These are phyloP conservation scores for Rhytidhysteron rufulum DNA, from an alignment of 2,329 filamentous ascomycete species.

Conservation along the genomic window DNA sequence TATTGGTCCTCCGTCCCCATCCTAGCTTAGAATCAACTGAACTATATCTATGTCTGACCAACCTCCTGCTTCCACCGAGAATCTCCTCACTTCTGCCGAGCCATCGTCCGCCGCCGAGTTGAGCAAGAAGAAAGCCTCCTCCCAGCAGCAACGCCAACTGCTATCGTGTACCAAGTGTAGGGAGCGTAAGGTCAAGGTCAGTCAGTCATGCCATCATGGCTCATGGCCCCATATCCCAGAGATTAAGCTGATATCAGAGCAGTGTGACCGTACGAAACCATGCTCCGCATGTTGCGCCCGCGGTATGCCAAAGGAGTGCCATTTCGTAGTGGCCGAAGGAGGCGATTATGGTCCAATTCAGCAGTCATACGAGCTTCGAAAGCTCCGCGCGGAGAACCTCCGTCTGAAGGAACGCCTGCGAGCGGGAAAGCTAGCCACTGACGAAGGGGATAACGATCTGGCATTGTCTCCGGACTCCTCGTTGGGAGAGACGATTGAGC, in stretches of 20 bases:
- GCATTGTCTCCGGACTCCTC: constrained; percentile 18
- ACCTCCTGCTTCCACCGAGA: constrained; percentile 12
- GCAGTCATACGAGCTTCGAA: constrained; percentile 46
- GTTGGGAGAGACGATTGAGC: constrained; percentile 13
- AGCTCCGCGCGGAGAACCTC: constrained; percentile 44
- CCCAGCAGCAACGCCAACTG: constrained; percentile 41
- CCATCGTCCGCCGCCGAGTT: constrained; percentile 8
- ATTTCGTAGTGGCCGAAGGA: constrained; percentile 44
- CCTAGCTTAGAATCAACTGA: constrained; percentile 10
- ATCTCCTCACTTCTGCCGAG: constrained; percentile 9
- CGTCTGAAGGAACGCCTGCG: constrained; percentile 42
- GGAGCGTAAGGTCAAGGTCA: constrained; percentile 47
- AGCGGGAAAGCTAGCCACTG: constrained; percentile 27
- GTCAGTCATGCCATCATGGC: constrained; percentile 5
- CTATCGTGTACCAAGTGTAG: constrained; percentile 48
- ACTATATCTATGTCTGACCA: constrained; percentile 22
- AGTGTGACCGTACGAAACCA: constrained; percentile 49
- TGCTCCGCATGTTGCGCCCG: constrained; percentile 48
- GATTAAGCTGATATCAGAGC: constrained; percentile 4
- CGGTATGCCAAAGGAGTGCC: constrained; percentile 45
- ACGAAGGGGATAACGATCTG: constrained; percentile 36
- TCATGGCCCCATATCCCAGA: not conserved
- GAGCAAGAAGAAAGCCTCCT: constrained; percentile 28
- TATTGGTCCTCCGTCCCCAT: not conserved
- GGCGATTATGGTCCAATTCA: constrained; percentile 45